Conservation (phyloP, 192 early-diverging fungal species). For the Backusella macrospora region DNA sequence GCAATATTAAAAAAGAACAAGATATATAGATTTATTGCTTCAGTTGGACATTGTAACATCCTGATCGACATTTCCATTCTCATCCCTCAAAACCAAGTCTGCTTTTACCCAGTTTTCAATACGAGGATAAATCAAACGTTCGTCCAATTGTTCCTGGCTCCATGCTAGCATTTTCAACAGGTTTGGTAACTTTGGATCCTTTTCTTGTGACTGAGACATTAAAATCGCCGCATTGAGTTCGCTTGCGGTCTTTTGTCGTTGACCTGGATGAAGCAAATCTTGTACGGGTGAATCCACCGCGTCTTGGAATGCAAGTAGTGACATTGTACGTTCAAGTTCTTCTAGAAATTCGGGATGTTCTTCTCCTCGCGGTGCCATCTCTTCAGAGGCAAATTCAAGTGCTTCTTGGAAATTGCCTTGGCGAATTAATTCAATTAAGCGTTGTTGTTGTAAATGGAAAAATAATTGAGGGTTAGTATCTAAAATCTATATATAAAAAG, state of each 20-base stretch:
- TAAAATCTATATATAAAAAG: slow-evolving; percentile 64
- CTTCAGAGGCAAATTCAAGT: slow-evolving; percentile 95
- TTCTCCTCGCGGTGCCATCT: slow-evolving; percentile 96
- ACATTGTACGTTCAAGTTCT: slow-evolving; percentile 96
- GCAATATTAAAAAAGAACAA: too few species aligned
- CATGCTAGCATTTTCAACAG: slow-evolving; percentile 92
- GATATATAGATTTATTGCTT: not conserved
- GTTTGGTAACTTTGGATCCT: slow-evolving; percentile 91
- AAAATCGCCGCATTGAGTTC: slow-evolving; percentile 96
- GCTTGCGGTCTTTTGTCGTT: slow-evolving; percentile 89
- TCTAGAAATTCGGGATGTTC: slow-evolving; percentile 96
- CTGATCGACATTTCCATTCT: slow-evolving; percentile 2
- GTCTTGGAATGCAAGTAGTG: slow-evolving; percentile 92
- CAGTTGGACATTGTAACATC: slow-evolving; percentile 14
- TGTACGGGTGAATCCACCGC: slow-evolving; percentile 73
- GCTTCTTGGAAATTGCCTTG: slow-evolving; percentile 79
- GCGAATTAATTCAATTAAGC: slow-evolving; percentile 94
- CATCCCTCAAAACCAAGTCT: slow-evolving; percentile 58
- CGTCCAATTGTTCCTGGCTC: slow-evolving; percentile 92
- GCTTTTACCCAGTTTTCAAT: slow-evolving; percentile 85
- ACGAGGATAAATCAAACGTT: slow-evolving; percentile 79
- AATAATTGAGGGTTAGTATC: slow-evolving; percentile 93
- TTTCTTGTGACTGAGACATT: slow-evolving; percentile 87
- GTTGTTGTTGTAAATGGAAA: slow-evolving; percentile 97
- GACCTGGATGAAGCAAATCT: slow-evolving; percentile 84